Base-by-base conservation (phyloP, 805 yeast genomes). In the Deakozyma indianensis region DNA sequence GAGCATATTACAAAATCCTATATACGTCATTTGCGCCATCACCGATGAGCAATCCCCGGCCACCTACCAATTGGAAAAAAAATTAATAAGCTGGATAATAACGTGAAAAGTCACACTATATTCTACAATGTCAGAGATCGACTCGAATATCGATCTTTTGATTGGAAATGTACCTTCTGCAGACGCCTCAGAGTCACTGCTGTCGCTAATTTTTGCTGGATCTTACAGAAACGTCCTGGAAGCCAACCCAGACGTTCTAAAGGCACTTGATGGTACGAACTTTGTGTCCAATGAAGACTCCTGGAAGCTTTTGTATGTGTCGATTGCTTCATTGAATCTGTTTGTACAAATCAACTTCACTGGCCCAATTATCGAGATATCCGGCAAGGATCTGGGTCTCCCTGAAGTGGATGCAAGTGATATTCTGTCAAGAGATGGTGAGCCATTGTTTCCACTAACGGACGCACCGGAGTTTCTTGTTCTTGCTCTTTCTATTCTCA, bases 291-390 rank as follows among this genome's bases (percentile, higher is more conserved):
- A 32, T 7, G 18, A 32, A 20, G 18, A 9, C 5, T 32, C 38
- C 18, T 32, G 38, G 38, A 32, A 7, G 11, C 11, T 32, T 9
- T 20, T 32, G 11, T 32, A 32, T 20, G 9, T 7, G 7, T 7
- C 38, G 9, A 9, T 32, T 9, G 38, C 38, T 9, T n/a, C 18
- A 20, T 20, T 85, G 22, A 87, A 86, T 56, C 57, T 74, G 1
- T 88, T 82, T 56, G 64, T 83, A 15, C 94, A 85, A 58, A 62
- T 73, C 43, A 88, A 88, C 59, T 84, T 71, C 61, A 84, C 95
- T 0, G 96, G 96, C 5, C 96, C 96, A 3, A 70, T 73, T 4
- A 16, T 41, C 21, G 38, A 41, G 5, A 11, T 43, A 21, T 35
- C 41, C 22, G 43, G 27, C 41, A 43, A 47, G 38, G 24, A 44